Evolutionary conservation across 371 early-diverging fungal species (phyloP), one percentile per base, ranked within the genome.

Genomic region (Zopfochytrium polystomum): DNA sequence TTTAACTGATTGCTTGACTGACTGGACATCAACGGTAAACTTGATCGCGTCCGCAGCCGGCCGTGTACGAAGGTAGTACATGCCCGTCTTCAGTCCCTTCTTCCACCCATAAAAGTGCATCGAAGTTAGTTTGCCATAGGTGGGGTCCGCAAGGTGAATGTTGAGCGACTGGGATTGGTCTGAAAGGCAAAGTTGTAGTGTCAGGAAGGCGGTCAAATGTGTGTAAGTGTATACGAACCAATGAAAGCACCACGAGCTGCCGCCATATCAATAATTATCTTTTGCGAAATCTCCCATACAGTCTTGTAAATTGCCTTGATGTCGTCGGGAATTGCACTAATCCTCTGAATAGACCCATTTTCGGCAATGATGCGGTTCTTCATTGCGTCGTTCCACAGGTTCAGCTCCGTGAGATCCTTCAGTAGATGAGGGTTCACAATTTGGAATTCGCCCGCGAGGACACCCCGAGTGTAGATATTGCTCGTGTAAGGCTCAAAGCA

Each of bases 31-130:
- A 79, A 92, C 85, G 23, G 80, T 80, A 52, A 95, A 95, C 85
- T 99, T 95, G 81, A 99, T 99, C 11, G 99, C 99, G 65, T 96
- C 96, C 11, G 87, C 93, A 13, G 97, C 95, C n/a, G 99, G 99
- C 43, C 94, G 86, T 3, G 98, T 91, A 52, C 99, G 89, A 49
- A 99, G 80, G 72, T 99, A 99, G 81, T 99, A 99, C 97, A 98
- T 96, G 62, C 99, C 99, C 7, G 99, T 99, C 87, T 99, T 99
- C 43, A 99, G 83, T 1, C 99, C 99, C 75, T 87, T 89, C 80
- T 91, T 91, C 96, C 96, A 99, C 13, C 96, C 99, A 75, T 98
- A 97, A 72, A 99, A 99, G 75, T 99, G 99, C 99, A 99, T 99
- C 22, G 89, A 87, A 0, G 98, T 97, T 56, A 98, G 78, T 68